Evolutionary conservation across 306 rosid genomes (phyloP).

Genomic region (Quercus dentata): DNA sequence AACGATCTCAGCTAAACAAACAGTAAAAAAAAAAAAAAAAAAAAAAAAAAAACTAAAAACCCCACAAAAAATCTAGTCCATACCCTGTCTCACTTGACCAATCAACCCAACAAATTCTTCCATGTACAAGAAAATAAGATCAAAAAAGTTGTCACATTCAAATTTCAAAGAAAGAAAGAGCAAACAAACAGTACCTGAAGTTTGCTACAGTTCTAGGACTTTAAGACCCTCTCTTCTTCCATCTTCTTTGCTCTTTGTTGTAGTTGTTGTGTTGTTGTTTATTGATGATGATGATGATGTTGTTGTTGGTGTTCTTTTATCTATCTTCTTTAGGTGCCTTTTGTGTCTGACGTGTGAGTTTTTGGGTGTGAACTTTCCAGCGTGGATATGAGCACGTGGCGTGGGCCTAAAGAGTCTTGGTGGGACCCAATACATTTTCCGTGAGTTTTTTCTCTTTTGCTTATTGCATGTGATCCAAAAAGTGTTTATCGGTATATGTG

Average conservation of each 20-base stretch:
- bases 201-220: neutral
- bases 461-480: conserved; percentile 27
- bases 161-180: neutral
- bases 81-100: neutral
- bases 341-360: conserved; percentile 52
- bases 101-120: neutral
- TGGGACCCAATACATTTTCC: conserved; percentile 67
- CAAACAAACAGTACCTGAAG: neutral
- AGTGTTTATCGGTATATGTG: conserved; percentile 19
- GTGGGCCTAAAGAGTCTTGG: neutral
- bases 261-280: too few species aligned
- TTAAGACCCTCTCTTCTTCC: too few species aligned
- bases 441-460: neutral
- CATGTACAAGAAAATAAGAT: conserved; percentile 4
- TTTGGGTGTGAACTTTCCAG: conserved; percentile 60
- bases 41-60: neutral
- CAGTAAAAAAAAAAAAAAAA: neutral
- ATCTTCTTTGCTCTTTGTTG: too few species aligned
- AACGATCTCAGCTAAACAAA: neutral
- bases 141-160: neutral
- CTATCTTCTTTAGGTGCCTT: conserved; percentile 21
- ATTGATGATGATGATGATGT: too few species aligned
- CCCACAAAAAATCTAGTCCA: neutral
- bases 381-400: conserved; percentile 65
- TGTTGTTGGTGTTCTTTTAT: neutral